These are phyloP conservation scores for Gymnopus androsaceus DNA, from an alignment of 1,284 basidiomycete species.

Conservation along the genomic window DNA sequence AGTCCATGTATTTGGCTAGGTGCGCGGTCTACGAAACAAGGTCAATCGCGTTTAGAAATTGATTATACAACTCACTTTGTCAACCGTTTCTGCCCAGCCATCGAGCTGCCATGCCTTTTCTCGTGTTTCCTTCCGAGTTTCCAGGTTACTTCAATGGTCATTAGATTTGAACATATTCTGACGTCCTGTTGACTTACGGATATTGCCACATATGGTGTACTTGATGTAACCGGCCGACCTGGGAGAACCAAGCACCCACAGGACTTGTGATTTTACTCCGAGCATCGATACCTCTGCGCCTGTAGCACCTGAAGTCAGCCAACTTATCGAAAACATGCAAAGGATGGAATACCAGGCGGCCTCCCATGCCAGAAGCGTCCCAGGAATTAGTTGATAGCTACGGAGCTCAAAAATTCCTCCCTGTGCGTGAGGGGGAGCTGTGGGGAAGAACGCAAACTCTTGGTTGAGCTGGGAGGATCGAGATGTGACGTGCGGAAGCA, in stretches of 20 bases:
- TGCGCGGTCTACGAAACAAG: conserved; percentile 65
- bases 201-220: conserved; percentile 97
- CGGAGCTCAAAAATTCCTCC: conserved; percentile 93
- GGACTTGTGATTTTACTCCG: conserved; percentile 82
- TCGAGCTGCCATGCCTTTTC: conserved; percentile 92
- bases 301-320: conserved; percentile 30
- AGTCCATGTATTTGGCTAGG: conserved; percentile 77
- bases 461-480: conserved; percentile 81
- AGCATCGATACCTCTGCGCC: conserved; percentile 87
- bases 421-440: conserved; percentile 79
- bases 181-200: conserved; percentile 51
- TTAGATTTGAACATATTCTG: not conserved
- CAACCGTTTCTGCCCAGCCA: conserved; percentile 92
- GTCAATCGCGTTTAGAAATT: not conserved
- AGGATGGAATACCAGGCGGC: conserved; percentile 66
- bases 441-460: conserved; percentile 94
- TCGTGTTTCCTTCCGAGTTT: conserved; percentile 78
- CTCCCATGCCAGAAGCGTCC: conserved; percentile 92
- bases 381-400: conserved; percentile 82
- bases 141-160: conserved; percentile 58
- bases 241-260: conserved; percentile 93
- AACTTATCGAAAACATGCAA: conserved; percentile 9
- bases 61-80: conserved; percentile 60
- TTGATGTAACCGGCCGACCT: conserved; percentile 86
- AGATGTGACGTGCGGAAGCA: conserved; percentile 73